Evolutionary conservation across 106 monocot genomes (phyloP).

Genomic region (Dendrobium chrysotoxum): DNA sequence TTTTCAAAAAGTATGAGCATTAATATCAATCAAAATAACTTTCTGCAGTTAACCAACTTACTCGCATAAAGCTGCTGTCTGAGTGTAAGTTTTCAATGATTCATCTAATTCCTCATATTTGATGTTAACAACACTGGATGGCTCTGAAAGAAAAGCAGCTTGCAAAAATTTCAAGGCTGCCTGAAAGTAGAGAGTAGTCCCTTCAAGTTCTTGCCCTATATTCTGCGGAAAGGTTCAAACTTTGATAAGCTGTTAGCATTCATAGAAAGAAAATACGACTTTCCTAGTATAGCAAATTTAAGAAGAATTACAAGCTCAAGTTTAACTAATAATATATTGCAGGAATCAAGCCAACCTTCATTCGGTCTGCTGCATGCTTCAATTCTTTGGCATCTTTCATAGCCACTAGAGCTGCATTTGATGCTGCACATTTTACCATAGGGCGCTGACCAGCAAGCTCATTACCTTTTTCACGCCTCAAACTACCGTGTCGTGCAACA

Average conservation of each 20-base stretch:
- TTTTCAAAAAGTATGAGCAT: background rate
- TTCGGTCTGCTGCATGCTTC: conserved; percentile 4
- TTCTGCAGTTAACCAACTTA: background rate
- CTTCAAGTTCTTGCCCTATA: background rate
- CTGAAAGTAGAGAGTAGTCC: background rate
- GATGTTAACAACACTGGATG: background rate
- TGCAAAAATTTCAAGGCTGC: conserved; percentile 1
- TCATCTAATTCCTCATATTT: background rate
- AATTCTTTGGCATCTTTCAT: conserved; percentile 1
- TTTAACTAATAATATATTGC: background rate
- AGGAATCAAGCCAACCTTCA: conserved; percentile 1
- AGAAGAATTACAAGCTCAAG: background rate
- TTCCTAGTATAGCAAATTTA: background rate
- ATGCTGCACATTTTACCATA: background rate
- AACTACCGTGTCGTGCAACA: background rate
- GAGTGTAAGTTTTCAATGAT: background rate
- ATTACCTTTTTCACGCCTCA: background rate
- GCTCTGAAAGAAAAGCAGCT: conserved; percentile 2
- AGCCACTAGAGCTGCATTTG: background rate
- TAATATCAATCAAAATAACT: background rate
- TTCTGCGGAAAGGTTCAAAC: background rate
- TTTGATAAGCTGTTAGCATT: background rate
- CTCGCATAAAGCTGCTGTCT: background rate
- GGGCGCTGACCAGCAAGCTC: background rate
- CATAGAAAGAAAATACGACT: background rate